Evolutionary conservation across 768 basidiomycete species (phyloP).

Genomic region (Tubosaeta sp.): DNA sequence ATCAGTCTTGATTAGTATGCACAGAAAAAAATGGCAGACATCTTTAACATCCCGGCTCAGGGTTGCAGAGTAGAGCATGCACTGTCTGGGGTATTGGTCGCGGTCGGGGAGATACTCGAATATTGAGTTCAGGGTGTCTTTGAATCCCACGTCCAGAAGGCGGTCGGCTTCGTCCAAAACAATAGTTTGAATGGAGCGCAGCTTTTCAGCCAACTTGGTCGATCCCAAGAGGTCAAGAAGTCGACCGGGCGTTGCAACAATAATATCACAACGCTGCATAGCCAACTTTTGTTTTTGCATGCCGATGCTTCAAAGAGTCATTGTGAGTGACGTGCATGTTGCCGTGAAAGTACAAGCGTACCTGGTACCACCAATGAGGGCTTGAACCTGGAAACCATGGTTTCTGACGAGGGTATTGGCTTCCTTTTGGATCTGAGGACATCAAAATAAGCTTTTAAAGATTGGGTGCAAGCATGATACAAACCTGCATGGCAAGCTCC

Average conservation of each 20-base stretch:
- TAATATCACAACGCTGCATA: slow-evolving; percentile 41
- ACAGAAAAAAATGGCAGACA: slow-evolving; percentile 27
- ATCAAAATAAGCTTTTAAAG: slow-evolving; percentile 9
- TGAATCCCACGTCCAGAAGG: slow-evolving; percentile 71
- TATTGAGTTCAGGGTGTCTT: slow-evolving; percentile 63
- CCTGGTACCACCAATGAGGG: slow-evolving; percentile 57
- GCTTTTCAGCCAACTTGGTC: slow-evolving; percentile 31
- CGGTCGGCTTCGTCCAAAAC: slow-evolving; percentile 76
- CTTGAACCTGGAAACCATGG: slow-evolving; percentile 41
- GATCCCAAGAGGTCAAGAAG: slow-evolving; percentile 65
- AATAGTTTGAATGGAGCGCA: slow-evolving; percentile 40
- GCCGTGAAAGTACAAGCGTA: slow-evolving; percentile 12
- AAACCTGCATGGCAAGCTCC: slow-evolving; percentile 69
- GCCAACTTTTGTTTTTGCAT: slow-evolving; percentile 27
- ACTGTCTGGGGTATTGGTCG: slow-evolving; percentile 54
- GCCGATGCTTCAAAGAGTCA: slow-evolving; percentile 14
- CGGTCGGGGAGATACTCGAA: slow-evolving; percentile 38
- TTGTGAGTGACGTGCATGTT: background rate
- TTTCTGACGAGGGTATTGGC: slow-evolving; percentile 45
- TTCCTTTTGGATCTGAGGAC: slow-evolving; percentile 55
- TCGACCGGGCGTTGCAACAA: slow-evolving; percentile 76
- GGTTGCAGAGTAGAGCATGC: slow-evolving; percentile 71
- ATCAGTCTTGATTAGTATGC: background rate
- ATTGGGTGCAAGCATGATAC: slow-evolving; percentile 20
- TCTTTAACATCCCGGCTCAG: slow-evolving; percentile 64